Conservation (phyloP, 2,329 filamentous ascomycete species). For the Arachnomyces sp. region DNA sequence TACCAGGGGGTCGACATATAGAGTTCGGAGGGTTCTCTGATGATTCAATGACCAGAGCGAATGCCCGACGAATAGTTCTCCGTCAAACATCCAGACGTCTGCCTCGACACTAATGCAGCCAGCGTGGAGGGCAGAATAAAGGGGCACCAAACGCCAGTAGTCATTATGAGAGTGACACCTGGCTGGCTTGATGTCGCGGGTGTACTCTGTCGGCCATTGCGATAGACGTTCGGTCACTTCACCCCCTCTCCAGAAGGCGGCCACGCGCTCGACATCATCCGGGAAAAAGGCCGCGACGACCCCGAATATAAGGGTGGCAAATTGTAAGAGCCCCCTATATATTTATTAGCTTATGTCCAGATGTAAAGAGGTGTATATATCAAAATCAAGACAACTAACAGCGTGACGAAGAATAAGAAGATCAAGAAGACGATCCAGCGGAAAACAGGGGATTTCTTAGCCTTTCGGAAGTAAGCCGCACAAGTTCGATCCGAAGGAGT, state of each 20-base stretch:
- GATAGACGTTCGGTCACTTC: slow-evolving; percentile 26
- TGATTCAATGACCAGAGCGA: slow-evolving; percentile 38
- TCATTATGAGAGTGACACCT: slow-evolving; percentile 52
- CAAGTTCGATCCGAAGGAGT: too few relatives aligned
- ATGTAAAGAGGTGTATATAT: slow-evolving; percentile 1
- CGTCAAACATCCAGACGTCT: slow-evolving; percentile 47
- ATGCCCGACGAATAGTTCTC: slow-evolving; percentile 50
- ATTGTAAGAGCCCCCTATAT: slow-evolving; percentile 33
- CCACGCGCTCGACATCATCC: slow-evolving; percentile 31
- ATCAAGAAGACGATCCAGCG: slow-evolving; percentile 15
- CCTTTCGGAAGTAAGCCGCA: not conserved
- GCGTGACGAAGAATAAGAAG: slow-evolving; percentile 24
- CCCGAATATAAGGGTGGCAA: slow-evolving; percentile 30
- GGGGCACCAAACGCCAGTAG: slow-evolving; percentile 48
- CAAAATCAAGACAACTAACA: slow-evolving; percentile 18
- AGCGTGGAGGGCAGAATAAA: slow-evolving; percentile 47
- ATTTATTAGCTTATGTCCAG: slow-evolving; percentile 1
- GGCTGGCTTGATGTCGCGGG: slow-evolving; percentile 42
- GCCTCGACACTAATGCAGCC: slow-evolving; percentile 51
- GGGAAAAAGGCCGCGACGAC: slow-evolving; percentile 35
- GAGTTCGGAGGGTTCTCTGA: slow-evolving; percentile 40
- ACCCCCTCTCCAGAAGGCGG: slow-evolving; percentile 33
- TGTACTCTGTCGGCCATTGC: slow-evolving; percentile 42
- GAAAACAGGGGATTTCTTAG: slow-evolving; percentile 11
- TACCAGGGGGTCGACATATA: slow-evolving; percentile 48